phyloP scores from a whole-genome alignment of 176 grass and related monocot genomes.

The Bonia amplexicaulis region DNA sequence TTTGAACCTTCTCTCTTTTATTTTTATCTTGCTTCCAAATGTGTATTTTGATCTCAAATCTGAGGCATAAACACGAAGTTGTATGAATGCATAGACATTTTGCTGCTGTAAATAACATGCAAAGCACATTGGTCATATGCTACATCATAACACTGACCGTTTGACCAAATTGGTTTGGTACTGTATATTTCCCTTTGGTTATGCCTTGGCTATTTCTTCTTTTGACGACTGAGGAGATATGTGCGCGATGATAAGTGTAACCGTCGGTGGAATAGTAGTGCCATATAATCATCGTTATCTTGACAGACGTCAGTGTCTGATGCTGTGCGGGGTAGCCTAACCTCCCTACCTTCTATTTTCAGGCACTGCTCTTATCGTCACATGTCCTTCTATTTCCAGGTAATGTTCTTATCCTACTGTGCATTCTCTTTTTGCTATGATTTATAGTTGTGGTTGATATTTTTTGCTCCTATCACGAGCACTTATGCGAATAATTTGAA shows the following conservation, averaged over 20 bases:
- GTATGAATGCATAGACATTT: not conserved
- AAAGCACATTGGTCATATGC: not conserved
- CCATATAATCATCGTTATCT: not conserved
- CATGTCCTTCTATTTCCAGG: not conserved
- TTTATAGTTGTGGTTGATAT: no score
- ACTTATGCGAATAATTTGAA: no score
- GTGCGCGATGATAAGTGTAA: not conserved
- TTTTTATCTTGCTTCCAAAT: not conserved
- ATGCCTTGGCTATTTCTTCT: not conserved
- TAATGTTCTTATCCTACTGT: no score
- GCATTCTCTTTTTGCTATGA: no score
- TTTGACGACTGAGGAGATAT: not conserved
- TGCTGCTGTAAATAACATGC: not conserved
- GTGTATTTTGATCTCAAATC: not conserved
- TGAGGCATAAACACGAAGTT: not conserved
- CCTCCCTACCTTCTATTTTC: not conserved
- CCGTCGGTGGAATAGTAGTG: not conserved
- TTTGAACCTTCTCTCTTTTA: not conserved
- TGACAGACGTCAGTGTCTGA: not conserved
- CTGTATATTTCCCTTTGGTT: constrained; percentile 27
- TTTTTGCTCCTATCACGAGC: no score
- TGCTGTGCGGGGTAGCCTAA: not conserved
- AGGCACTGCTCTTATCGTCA: not conserved
- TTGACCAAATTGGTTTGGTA: not conserved
- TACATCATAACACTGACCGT: not conserved